A percentile compares a stretch with the other conserved stretches of the same genome.
Evolutionary conservation across 1,284 basidiomycete genomes (phyloP).

Genomic region (Ustilago sp.): DNA sequence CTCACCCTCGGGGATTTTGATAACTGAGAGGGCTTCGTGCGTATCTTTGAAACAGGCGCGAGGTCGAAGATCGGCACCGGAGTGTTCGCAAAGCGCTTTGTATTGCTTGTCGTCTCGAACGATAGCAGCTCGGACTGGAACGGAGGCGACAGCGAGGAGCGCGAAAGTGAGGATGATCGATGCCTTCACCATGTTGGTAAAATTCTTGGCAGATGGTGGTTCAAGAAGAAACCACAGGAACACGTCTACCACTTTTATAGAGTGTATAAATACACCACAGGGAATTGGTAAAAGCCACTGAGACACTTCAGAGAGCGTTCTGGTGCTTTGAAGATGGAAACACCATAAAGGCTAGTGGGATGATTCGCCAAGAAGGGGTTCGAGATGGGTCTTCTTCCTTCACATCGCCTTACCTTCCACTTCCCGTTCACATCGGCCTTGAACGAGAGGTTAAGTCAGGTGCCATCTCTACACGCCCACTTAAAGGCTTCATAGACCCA

Average conservation of each 20-base stretch:
- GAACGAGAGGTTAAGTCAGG: too few relatives aligned
- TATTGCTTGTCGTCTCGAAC: conserved; percentile 5
- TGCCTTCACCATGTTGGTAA: neutral
- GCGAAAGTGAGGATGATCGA: neutral
- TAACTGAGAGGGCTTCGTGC: neutral
- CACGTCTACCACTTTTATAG: neutral
- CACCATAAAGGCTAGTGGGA: too few relatives aligned
- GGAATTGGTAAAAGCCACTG: too few relatives aligned
- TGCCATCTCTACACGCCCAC: too few relatives aligned
- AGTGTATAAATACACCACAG: too few relatives aligned
- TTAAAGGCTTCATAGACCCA: neutral
- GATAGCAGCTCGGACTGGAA: neutral
- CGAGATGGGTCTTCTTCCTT: too few relatives aligned
- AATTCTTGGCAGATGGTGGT: neutral
- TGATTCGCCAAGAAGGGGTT: too few relatives aligned
- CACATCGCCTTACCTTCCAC: too few relatives aligned
- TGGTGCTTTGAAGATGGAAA: too few relatives aligned
- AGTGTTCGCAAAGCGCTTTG: neutral
- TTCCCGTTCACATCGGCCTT: too few relatives aligned
- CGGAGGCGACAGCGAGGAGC: neutral
- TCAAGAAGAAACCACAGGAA: neutral
- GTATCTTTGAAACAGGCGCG: conserved; percentile 5
- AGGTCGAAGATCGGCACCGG: neutral
- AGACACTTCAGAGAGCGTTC: too few relatives aligned
- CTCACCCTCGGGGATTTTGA: neutral